Conservation (phyloP, 2,329 filamentous ascomycete genomes). For the Beauveria varroae region DNA sequence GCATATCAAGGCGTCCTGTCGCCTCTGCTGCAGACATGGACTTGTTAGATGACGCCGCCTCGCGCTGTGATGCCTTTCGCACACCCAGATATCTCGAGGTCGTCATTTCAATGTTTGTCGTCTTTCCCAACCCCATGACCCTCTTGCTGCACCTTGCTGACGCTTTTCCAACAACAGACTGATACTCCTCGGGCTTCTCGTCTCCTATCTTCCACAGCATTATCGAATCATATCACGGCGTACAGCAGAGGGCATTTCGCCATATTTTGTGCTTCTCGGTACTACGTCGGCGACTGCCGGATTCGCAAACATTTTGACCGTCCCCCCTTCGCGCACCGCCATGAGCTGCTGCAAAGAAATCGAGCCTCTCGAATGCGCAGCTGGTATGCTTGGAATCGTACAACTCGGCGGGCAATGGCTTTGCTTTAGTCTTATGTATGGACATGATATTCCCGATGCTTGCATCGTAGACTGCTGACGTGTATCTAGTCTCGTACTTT, state of each 20-base stretch:
- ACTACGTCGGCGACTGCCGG: slow-evolving; percentile 81
- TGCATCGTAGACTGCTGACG: slow-evolving; percentile 16
- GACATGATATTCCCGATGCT: slow-evolving; percentile 13
- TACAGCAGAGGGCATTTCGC: slow-evolving; percentile 89
- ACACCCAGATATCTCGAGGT: slow-evolving; percentile 47
- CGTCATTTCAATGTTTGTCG: slow-evolving; percentile 44
- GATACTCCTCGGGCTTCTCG: slow-evolving; percentile 78
- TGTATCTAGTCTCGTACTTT: slow-evolving; percentile 68
- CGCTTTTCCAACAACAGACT: slow-evolving; percentile 35
- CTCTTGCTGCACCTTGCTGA: slow-evolving; percentile 14
- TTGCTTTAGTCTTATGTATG: slow-evolving; percentile 87
- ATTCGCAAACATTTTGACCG: slow-evolving; percentile 85
- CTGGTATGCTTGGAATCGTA: slow-evolving; percentile 77
- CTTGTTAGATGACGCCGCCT: slow-evolving; percentile 10
- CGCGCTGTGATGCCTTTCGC: slow-evolving; percentile 42
- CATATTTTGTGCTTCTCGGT: slow-evolving; percentile 91
- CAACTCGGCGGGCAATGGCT: slow-evolving; percentile 90
- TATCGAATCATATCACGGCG: slow-evolving; percentile 78
- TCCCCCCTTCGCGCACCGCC: slow-evolving; percentile 75
- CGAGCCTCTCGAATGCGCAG: slow-evolving; percentile 72
- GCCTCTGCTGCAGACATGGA: slow-evolving; percentile 11
- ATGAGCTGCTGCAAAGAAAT: slow-evolving; percentile 81
- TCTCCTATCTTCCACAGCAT: slow-evolving; percentile 94
- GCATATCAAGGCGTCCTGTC: slow-evolving; percentile 1
- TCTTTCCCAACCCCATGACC: background rate